Conservation (phyloP, 768 basidiomycete species). For the Mycena capillaripes region DNA sequence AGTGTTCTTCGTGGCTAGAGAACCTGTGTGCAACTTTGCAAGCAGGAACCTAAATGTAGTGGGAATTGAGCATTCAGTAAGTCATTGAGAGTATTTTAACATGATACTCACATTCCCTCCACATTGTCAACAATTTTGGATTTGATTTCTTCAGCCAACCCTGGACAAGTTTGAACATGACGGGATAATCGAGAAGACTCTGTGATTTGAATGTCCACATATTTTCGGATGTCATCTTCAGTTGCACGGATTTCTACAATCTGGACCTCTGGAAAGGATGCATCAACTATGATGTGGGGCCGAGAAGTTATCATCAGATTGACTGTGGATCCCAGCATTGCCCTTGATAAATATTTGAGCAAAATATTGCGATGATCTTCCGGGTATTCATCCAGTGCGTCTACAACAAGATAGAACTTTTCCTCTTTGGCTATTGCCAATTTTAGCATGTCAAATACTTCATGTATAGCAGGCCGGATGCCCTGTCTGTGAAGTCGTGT, state of each 20-base stretch:
- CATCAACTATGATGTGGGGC: too few relatives aligned
- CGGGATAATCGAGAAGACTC: background rate
- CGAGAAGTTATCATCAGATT: conserved; percentile 16
- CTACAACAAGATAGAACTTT: background rate
- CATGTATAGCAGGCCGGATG: background rate
- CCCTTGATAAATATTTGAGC: background rate
- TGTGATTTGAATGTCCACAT: background rate
- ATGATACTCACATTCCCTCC: background rate
- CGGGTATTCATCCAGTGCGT: conserved; percentile 14
- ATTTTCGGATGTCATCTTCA: background rate
- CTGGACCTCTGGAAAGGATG: background rate
- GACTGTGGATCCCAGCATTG: background rate
- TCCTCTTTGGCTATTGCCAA: too few relatives aligned
- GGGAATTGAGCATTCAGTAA: too few relatives aligned
- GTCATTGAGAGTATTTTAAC: background rate
- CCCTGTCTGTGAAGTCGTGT: background rate
- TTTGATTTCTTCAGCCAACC: background rate
- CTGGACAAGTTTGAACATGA: background rate
- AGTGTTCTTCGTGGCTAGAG: background rate
- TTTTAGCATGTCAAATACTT: background rate
- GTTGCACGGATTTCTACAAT: background rate
- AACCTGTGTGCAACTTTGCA: background rate
- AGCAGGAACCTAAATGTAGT: background rate
- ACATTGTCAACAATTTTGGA: background rate
- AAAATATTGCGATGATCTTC: background rate